Conservation (phyloP, 1,284 basidiomycete genomes). For the Ceratobasidium theobromae region DNA sequence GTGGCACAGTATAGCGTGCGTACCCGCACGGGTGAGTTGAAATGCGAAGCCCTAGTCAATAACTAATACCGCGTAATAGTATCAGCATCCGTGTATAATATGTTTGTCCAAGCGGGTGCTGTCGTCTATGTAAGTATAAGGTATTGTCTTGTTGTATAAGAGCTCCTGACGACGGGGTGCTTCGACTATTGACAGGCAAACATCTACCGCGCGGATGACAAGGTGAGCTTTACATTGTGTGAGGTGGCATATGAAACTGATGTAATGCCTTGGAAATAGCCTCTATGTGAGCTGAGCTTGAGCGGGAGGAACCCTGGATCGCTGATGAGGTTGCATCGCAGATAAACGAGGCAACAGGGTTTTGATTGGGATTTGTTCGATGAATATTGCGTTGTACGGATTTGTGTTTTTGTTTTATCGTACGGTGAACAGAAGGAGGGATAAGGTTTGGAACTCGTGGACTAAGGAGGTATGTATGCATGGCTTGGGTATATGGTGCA, state of each 20-base stretch:
- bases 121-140: conserved; percentile 14
- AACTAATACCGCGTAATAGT: background rate
- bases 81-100: conserved; percentile 20
- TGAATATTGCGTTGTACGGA: conserved; percentile 23
- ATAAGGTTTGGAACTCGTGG: conserved; percentile 22
- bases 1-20: conserved; percentile 23
- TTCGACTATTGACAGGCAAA: conserved; percentile 25
- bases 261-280: conserved; percentile 3
- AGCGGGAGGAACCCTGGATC: background rate
- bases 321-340: background rate
- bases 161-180: background rate
- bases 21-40: conserved; percentile 9
- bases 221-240: background rate
- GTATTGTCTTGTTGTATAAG: background rate
- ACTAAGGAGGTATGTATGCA: conserved; percentile 3
- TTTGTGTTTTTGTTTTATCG: conserved; percentile 22
- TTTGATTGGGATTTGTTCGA: conserved; percentile 27
- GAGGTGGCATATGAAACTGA: background rate
- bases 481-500: background rate
- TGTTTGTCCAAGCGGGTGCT: conserved; percentile 19
- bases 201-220: conserved; percentile 30
- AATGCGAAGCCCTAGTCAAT: background rate
- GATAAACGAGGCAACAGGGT: conserved; percentile 24
- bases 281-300: conserved; percentile 6
- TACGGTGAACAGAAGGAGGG: conserved; percentile 9